Base-by-base conservation (phyloP, 1,284 basidiomycete species). In the Xerocomus amazonicus region DNA sequence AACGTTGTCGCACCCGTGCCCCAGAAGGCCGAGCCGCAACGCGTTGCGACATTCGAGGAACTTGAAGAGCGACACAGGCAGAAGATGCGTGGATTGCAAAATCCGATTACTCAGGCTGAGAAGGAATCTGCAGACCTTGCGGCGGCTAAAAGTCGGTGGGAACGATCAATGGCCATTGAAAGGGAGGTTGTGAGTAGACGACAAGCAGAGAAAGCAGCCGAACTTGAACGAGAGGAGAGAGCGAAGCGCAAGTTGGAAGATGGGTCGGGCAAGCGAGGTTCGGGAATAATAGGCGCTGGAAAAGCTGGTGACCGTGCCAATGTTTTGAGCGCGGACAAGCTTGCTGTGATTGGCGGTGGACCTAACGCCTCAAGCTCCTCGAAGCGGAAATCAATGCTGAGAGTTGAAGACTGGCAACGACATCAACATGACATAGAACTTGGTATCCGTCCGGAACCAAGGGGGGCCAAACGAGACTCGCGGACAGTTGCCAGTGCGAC, bases 401-500 rank as follows among this genome's bases (percentile, higher is more conserved):
- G 89, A 65, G 88, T 90, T 32, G 85, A 89, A 63, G 87, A 89
- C 59, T 90, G 88, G 87, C 83, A 87, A 65, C 77, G 77, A 54
- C 76, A 81, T 60, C 87, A 89, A 61, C 73, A 80, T 48, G 77
- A 80, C 42, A 69, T 69, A 35, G 75, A 75, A 47, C 37, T 70
- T 10, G 65, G 65, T 13, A 13, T 68, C 36, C 67, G 64, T 1
- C 55, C 65, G 2, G 55, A 67, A 45, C 54, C 56, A 19, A 61
- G 57, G 50, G 59, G 60, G 16, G 60, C 63, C 45, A 66, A 59
- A 59, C 73, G 67, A 37, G 71, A 73, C 51, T 70, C 70, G 44
- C 70, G 68, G 48, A 61, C 55, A 12, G 51, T 49, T 38, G 55
- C 56, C 2, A 56, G 52, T 36, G 68, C 64, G 45, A 72, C 67